phyloP scores from a whole-genome alignment of 805 yeast species.

The Kluyveromyces aestuarii region DNA sequence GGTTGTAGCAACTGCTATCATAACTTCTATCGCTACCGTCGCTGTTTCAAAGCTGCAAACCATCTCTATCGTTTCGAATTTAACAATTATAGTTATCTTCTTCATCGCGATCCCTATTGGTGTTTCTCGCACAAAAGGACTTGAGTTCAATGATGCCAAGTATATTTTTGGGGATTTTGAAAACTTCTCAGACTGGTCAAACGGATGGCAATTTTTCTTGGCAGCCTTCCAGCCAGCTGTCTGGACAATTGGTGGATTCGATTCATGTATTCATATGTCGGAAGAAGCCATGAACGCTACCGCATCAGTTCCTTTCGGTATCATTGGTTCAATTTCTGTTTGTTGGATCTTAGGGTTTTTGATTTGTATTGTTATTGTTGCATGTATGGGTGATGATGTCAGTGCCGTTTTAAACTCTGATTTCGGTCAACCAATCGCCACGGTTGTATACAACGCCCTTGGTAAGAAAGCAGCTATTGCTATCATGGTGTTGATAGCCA shows the following conservation, averaged over 20 bases:
- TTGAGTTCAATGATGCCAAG: constrained; percentile 35
- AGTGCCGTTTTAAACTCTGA: constrained; percentile 32
- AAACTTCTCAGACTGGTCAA: constrained; percentile 44
- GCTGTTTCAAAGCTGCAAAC: constrained; percentile 47
- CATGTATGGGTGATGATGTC: constrained; percentile 41
- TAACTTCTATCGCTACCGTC: constrained; percentile 46
- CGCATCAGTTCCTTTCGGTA: constrained; percentile 54
- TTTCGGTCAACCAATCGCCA: constrained; percentile 57
- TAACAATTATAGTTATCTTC: constrained; percentile 40
- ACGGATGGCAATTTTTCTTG: constrained; percentile 46
- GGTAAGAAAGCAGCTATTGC: constrained; percentile 59
- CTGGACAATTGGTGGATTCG: constrained; percentile 71
- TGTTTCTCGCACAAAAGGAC: constrained; percentile 18
- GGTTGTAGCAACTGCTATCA: constrained; percentile 37
- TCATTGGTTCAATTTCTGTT: constrained; percentile 43
- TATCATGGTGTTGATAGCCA: constrained; percentile 46
- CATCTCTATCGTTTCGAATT: constrained; percentile 43
- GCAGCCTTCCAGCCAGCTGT: constrained; percentile 51
- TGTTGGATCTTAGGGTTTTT: constrained; percentile 51
- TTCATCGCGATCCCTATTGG: constrained; percentile 57
- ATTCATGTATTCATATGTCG: constrained; percentile 61
- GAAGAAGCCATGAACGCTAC: constrained; percentile 61
- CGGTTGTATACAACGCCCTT: constrained; percentile 48
- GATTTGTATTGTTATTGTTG: constrained; percentile 42
- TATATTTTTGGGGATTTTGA: constrained; percentile 47